A percentile compares a stretch with the other conserved stretches of the same genome.
Evolutionary conservation across 2,329 filamentous ascomycete genomes (phyloP).

Genomic region (Ascochyta fabae): DNA sequence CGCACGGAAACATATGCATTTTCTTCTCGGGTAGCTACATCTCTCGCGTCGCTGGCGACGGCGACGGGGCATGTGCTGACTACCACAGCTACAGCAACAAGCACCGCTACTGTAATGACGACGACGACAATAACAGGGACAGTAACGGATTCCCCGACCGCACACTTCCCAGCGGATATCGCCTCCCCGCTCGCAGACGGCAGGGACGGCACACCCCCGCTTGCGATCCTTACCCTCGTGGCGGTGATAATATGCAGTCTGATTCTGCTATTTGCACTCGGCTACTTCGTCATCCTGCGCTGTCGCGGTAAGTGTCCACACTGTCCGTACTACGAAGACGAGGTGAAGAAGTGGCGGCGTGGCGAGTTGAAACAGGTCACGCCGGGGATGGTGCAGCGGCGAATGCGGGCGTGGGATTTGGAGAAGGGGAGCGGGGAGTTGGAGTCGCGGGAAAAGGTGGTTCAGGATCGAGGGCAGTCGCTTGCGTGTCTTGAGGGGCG

Average conservation of each 20-base stretch:
- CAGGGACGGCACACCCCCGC: background rate
- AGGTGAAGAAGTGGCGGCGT: conserved; percentile 2
- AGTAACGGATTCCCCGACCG: background rate
- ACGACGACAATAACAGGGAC: background rate
- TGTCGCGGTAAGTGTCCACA: background rate
- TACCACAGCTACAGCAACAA: background rate
- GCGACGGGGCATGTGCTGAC: too few species aligned
- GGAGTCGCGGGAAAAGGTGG: background rate
- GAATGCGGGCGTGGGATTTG: background rate
- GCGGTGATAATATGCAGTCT: background rate
- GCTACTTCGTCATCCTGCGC: conserved; percentile 4
- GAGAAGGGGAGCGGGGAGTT: background rate
- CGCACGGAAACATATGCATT: background rate
- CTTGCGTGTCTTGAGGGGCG: background rate
- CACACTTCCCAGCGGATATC: background rate
- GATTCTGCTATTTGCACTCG: background rate
- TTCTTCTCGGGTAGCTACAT: background rate
- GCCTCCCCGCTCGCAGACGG: background rate
- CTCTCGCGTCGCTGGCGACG: background rate
- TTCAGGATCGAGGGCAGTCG: background rate
- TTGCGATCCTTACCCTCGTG: background rate
- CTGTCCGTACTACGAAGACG: background rate
- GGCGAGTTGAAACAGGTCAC: background rate
- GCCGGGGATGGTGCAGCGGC: background rate
- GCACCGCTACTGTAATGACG: too few species aligned